These are phyloP conservation scores for Castanopsis chinensis DNA, from an alignment of 306 rosid species.

Conservation along the genomic window DNA sequence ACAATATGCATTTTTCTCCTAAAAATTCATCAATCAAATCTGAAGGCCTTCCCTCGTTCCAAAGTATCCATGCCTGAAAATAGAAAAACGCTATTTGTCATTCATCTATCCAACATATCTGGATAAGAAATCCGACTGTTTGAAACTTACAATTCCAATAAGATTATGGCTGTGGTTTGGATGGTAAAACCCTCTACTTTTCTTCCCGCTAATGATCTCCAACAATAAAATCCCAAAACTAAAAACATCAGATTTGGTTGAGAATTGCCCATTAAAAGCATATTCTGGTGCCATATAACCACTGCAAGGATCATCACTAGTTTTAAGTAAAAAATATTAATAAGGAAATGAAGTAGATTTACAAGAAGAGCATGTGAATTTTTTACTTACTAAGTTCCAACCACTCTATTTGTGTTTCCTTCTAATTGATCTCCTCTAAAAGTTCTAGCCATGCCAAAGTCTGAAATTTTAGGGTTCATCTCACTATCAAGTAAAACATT, in stretches of 20 bases:
- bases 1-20: background rate
- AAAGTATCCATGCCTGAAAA: conserved; percentile 30
- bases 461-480: conserved; percentile 63
- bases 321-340: background rate
- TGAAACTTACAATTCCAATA: conserved; percentile 47
- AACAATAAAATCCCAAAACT: conserved; percentile 56
- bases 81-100: background rate
- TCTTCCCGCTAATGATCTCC: conserved; percentile 50
- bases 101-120: background rate
- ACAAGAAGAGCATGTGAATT: background rate
- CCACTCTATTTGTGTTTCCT: conserved; percentile 44
- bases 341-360: too few relatives aligned
- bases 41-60: conserved; percentile 20
- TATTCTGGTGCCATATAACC: conserved; percentile 67
- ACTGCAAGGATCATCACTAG: conserved; percentile 21
- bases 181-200: conserved; percentile 33
- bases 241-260: conserved; percentile 50
- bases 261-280: conserved; percentile 48
- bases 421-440: conserved; percentile 40
- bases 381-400: conserved; percentile 55
- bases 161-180: conserved; percentile 37
- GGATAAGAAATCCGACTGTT: background rate
- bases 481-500: conserved; percentile 48
- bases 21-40: conserved; percentile 26
- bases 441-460: conserved; percentile 54